phyloP scores from a whole-genome alignment of 225 moss, liverwort and hornwort species.

The Antitrichia curtipendula region DNA sequence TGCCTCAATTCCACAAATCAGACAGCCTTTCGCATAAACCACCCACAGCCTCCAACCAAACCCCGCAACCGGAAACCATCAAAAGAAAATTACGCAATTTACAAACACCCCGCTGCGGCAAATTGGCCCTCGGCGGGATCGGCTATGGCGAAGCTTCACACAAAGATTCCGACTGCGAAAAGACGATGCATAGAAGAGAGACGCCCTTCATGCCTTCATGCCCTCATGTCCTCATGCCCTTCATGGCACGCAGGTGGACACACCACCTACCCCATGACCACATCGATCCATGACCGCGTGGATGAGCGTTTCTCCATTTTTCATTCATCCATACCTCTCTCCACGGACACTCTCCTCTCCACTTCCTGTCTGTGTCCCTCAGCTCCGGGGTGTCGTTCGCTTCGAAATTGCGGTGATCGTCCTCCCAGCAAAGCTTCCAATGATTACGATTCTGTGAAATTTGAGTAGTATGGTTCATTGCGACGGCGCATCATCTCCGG shows the following conservation, averaged over 20 bases:
- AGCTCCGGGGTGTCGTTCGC: background rate
- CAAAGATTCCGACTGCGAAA: background rate
- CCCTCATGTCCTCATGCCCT: background rate
- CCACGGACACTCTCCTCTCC: background rate
- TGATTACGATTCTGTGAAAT: background rate
- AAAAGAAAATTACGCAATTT: background rate
- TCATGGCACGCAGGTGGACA: background rate
- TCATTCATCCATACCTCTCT: background rate
- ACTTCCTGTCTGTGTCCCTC: background rate
- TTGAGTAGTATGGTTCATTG: too few species aligned
- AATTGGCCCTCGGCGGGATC: background rate
- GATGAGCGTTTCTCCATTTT: background rate
- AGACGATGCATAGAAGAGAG: background rate
- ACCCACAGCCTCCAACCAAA: background rate
- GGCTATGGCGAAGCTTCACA: constrained; percentile 5
- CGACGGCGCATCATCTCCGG: too few species aligned
- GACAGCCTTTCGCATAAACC: background rate
- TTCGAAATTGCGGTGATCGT: background rate
- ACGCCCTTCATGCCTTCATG: background rate
- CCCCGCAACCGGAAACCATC: background rate
- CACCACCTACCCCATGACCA: background rate
- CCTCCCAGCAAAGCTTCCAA: background rate
- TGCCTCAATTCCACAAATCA: background rate
- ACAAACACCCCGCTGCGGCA: background rate
- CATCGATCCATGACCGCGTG: background rate